Conservation (phyloP, 768 basidiomycete genomes). For the Suillus spraguei region DNA sequence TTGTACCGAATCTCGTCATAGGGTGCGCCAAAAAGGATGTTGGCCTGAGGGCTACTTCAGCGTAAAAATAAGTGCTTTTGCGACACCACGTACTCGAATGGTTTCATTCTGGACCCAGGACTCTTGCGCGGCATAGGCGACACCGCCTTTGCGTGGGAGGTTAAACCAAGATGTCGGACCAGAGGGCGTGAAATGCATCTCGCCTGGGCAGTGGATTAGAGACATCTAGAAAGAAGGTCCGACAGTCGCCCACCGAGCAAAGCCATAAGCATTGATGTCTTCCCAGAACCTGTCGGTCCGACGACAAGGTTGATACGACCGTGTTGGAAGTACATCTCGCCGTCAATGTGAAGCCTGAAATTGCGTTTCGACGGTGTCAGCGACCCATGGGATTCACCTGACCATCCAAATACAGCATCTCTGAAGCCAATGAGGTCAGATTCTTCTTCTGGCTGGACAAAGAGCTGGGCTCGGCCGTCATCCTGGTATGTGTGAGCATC, state of each 20-base stretch:
- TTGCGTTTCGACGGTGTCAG: slow-evolving; percentile 34
- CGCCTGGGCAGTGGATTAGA: slow-evolving; percentile 24
- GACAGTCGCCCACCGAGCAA: slow-evolving; percentile 40
- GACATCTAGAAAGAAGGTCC: slow-evolving; percentile 5
- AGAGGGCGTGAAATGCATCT: slow-evolving; percentile 64
- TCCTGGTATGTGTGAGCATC: slow-evolving; percentile 12
- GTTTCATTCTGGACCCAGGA: slow-evolving; percentile 87
- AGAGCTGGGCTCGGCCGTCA: slow-evolving; percentile 6
- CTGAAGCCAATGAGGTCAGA: slow-evolving; percentile 50
- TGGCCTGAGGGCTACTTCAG: slow-evolving; percentile 35
- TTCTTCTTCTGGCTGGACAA: slow-evolving; percentile 15
- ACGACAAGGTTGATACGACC: slow-evolving; percentile 59
- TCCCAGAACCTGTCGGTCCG: slow-evolving; percentile 62
- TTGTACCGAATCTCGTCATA: slow-evolving; percentile 46
- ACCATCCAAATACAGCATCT: slow-evolving; percentile 60
- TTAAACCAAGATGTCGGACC: slow-evolving; percentile 63
- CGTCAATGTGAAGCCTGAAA: slow-evolving; percentile 53
- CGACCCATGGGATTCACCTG: slow-evolving; percentile 15
- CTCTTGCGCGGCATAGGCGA: slow-evolving; percentile 84
- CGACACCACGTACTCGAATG: slow-evolving; percentile 45
- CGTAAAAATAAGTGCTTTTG: background rate
- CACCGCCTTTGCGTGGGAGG: slow-evolving; percentile 66
- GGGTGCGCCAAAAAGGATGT: slow-evolving; percentile 45
- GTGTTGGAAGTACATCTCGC: slow-evolving; percentile 56
- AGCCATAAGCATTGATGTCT: slow-evolving; percentile 69